Evolutionary conservation across 148 eudicot species (phyloP).

Genomic region (Pouteria glomerata): DNA sequence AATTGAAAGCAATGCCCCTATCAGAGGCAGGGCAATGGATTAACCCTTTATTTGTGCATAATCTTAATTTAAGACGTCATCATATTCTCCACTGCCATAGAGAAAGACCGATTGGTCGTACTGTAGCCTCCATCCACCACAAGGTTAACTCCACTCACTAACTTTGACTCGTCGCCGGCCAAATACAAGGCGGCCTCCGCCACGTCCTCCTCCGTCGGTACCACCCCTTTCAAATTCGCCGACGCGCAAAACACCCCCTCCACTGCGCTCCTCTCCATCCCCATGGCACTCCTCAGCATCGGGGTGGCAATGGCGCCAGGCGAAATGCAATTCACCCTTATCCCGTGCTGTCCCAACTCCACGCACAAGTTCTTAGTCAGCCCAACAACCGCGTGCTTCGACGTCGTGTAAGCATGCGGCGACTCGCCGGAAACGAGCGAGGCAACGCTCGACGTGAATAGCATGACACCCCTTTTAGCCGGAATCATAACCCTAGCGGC

Average conservation of each 20-base stretch:
- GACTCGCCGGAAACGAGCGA: not conserved
- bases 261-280: not conserved
- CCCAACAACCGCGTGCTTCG: conserved; percentile 16
- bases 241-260: conserved; percentile 2
- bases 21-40: no score
- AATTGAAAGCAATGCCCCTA: no score
- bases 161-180: conserved; percentile 38
- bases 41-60: no score
- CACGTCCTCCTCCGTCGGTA: conserved; percentile 23
- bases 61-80: no score
- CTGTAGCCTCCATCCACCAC: conserved; percentile 47
- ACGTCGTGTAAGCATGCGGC: not conserved
- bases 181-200: conserved; percentile 35
- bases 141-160: conserved; percentile 37
- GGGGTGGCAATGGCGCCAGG: conserved; percentile 21
- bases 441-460: conserved; percentile 14
- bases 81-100: not conserved
- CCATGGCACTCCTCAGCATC: not conserved
- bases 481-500: conserved; percentile 27
- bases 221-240: conserved; percentile 22
- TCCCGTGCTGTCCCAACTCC: conserved; percentile 39
- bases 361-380: conserved; percentile 13
- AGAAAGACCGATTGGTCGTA: conserved; percentile 19
- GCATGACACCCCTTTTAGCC: conserved; percentile 15
- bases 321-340: conserved; percentile 39